Evolutionary conservation across 1,139 yeast species (phyloP), one percentile per base, ranked within the genome.

Genomic region (Nakaseomyces bracarensis): DNA sequence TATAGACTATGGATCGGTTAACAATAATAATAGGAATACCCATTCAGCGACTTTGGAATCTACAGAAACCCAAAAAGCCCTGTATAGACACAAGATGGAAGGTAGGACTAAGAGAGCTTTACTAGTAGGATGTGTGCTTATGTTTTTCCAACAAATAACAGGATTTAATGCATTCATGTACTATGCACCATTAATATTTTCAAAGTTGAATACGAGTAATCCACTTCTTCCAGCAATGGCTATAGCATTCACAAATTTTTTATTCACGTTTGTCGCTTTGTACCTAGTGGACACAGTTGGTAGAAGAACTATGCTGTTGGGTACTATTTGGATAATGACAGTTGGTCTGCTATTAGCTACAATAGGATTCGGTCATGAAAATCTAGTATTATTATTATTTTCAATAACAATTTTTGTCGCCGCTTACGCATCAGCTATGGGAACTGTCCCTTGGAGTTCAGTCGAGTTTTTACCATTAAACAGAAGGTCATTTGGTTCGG

Each of bases 121-220:
- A 38, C 57, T 72, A 13, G 71, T 81, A 39, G 87, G 85, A 1
- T 79, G 85, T 65, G 78, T 79, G 2, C 68, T 81, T 41, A 83
- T 81, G 74, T 79, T 82, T 40, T 74, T 79, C 53, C 89, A 81
- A 59, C 89, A 81, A 57, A 71, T 77, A 35, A 75, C 82, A n/a
- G 86, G 89, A 8, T 79, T 80, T 62, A 80, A 81, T 61, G 79
- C 86, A 4, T 75, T 80, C 56, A 79, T 81, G 84, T 81, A 80
- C 59, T 81, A 79, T 54, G 75, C 84, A 41, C 75, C 85, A 8
- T 73, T 83, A 2, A 74, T 81, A 34, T 80, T 81, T 57, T 70
- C 72, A 47, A 67, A 74, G 10, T 67, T 77, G 35, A 83, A 84
- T 1, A 73, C 77, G 53, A 49, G 71, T 25, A 72, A 79, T 55